Base-by-base conservation (phyloP, 176 grass and related monocot genomes). In the Ampelocalamus luodianensis region DNA sequence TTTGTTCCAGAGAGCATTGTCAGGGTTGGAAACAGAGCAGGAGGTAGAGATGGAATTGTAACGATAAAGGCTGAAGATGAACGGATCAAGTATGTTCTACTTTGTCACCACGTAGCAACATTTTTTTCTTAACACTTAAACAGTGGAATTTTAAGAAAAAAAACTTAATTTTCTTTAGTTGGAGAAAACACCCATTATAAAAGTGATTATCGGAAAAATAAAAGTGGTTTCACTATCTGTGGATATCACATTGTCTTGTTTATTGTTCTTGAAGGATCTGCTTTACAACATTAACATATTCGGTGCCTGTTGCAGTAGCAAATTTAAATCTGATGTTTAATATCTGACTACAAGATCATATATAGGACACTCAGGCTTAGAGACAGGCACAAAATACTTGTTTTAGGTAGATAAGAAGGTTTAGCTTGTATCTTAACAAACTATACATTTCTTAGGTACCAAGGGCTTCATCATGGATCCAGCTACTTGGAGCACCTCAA, bases 401-500 rank as follows among this genome's bases (percentile, higher is more conserved):
- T 39, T 23, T n/a, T 68, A 61, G 10, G 50, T 55, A 74, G 27
- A 13, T 50, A 40, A 74, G 1, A 76, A 14, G 16, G 18, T 24
- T 77, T 92, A 16, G 44, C 45, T 48, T 61, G 2, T 8, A 81
- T 46, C 42, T 76, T 72, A 58, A 32, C 0, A 5, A 40, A 63
- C 18, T 60, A 20, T 87, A 67, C 10, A 54, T 43, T 43, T 50
- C 48, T 69, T 71, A 98, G 95, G 83, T 98, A 98, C 66, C 89
- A 95, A 68, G 95, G 93, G 60, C 93, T 98, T 59, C 93, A 98
- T 83, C 93, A 93, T 88, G 95, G 95, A 71, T 98, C 95, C 26
- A 95, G 95, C 80, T 98, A 98, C 43, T 76, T 95, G 70, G 95
- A 98, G 65, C 95, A 98, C 89, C 84, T 98, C 23, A 91, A 90